Percentiles rank a stretch among this genome's conserved stretches.
Conservation (phyloP, 352 stramenopile species). For the Blastocystis sp. region DNA sequence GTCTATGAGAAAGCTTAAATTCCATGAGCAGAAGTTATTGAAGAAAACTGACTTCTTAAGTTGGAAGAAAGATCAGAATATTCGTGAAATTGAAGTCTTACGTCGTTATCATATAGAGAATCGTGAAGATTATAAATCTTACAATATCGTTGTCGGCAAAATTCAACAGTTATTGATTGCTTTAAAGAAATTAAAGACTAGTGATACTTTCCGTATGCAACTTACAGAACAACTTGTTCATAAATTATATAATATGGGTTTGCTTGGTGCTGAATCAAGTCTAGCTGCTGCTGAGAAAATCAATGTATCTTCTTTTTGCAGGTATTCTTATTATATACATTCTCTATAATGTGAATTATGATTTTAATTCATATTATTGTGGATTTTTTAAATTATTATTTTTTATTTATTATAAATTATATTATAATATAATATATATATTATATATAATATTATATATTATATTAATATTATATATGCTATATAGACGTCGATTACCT, state of each 20-base stretch:
- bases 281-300: conserved; percentile 85
- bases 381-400: no score
- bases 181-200: conserved; percentile 73
- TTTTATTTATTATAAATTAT: no score
- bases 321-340: conserved; percentile 28
- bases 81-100: conserved; percentile 89
- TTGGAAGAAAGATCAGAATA: conserved; percentile 92
- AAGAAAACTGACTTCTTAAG: conserved; percentile 94
- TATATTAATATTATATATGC: conserved; percentile 38
- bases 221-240: conserved; percentile 80
- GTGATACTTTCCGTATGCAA: conserved; percentile 83
- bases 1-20: conserved; percentile 72
- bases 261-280: conserved; percentile 83
- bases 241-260: conserved; percentile 88
- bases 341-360: no score
- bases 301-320: conserved; percentile 68
- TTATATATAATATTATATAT: conserved; percentile 1
- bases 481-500: conserved; percentile 71
- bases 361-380: no score
- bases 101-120: conserved; percentile 87
- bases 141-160: conserved; percentile 84
- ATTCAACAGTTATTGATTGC: conserved; percentile 73
- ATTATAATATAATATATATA: neutral
- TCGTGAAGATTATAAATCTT: conserved; percentile 90
- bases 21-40: conserved; percentile 92